Base-by-base conservation (phyloP, 768 basidiomycete genomes). In the Sistotremastrum suecicum region DNA sequence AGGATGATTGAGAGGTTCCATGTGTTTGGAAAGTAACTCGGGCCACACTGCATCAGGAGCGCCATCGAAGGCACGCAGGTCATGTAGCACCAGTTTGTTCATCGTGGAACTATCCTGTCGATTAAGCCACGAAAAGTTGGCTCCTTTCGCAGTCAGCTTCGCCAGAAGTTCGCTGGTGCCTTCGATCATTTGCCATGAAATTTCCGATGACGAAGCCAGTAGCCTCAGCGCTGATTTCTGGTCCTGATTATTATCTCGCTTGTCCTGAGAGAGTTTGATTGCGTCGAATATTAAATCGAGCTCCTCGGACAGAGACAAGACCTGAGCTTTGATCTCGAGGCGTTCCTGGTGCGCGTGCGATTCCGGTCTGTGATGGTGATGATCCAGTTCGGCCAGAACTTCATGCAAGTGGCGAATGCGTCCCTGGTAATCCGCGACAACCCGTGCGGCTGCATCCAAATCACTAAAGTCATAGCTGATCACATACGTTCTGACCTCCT, bases 101-200 rank as follows among this genome's bases (percentile, higher is more conserved):
- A 79, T 78, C 0, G 81, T 83, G 2, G 89, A 88, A 48, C 88
- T 80, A 60, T 98, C 90, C 56, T 85, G 85, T 50, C 84, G 77
- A 59, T 75, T 85, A 38, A 88, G 66, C 83, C 87, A 89, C 37
- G 76, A 76, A 59, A 83, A 91, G 50, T 83, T 68, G 52, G 82
- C 83, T 44, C 76, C 71, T 43, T 78, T 74, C 39, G 92, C 73
- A n/a, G 82, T 82, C 39, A 95, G 70, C 63, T 95, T 94, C 36
- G 87, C 80, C 2, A 94, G 69, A 39, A 92, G 67, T 38, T 80
- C 76, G 41, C 72, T 66, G 37, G 74, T 65, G 39, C 80, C 74
- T 55, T 82, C 83, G 10, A 94, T 63, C 87, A 97, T 91, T 48
- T 72, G 73, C 90, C 91, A 98, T 0, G 85, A 88, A 40, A 98